Conservation (phyloP, 2,329 filamentous ascomycete species). For the Trichoderma simmonsii region DNA sequence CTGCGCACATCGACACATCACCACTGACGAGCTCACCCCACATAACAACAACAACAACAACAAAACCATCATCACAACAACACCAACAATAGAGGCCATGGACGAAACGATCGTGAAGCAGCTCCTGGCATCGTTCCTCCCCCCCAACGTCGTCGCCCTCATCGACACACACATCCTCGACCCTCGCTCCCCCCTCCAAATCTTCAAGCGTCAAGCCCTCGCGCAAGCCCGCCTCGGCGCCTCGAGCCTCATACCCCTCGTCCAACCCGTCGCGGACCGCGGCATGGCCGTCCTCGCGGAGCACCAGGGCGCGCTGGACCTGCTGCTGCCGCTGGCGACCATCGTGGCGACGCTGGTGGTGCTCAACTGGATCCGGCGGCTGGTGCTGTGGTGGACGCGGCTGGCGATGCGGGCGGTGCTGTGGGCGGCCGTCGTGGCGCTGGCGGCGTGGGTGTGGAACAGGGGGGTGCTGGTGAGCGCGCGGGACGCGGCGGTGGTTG, state of each 20-base stretch:
- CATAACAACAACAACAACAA: neutral
- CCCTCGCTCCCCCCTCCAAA: constrained; percentile 44
- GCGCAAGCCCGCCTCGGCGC: constrained; percentile 30
- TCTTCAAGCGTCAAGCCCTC: constrained; percentile 35
- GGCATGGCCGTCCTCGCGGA: constrained; percentile 33
- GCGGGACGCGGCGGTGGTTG: constrained; percentile 52
- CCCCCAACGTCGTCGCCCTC: constrained; percentile 42
- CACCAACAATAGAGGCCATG: constrained; percentile 27
- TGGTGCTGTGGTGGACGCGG: constrained; percentile 75
- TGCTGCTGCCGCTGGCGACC: constrained; percentile 34
- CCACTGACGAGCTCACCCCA: neutral
- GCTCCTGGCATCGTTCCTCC: constrained; percentile 41
- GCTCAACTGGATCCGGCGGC: constrained; percentile 66
- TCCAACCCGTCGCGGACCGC: constrained; percentile 44
- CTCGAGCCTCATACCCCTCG: constrained; percentile 37
- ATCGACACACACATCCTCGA: constrained; percentile 48
- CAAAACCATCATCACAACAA: neutral
- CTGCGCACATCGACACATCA: neutral
- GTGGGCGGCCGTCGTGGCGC: constrained; percentile 57
- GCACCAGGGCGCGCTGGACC: constrained; percentile 34
- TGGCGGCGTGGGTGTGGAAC: constrained; percentile 58
- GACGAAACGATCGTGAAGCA: constrained; percentile 32
- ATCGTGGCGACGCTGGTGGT: constrained; percentile 59
- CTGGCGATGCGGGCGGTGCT: constrained; percentile 61
- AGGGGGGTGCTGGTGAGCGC: constrained; percentile 64